Evolutionary conservation across 495 filamentous ascomycete genomes (phyloP).

Genomic region (Clohesyomyces aquaticus): DNA sequence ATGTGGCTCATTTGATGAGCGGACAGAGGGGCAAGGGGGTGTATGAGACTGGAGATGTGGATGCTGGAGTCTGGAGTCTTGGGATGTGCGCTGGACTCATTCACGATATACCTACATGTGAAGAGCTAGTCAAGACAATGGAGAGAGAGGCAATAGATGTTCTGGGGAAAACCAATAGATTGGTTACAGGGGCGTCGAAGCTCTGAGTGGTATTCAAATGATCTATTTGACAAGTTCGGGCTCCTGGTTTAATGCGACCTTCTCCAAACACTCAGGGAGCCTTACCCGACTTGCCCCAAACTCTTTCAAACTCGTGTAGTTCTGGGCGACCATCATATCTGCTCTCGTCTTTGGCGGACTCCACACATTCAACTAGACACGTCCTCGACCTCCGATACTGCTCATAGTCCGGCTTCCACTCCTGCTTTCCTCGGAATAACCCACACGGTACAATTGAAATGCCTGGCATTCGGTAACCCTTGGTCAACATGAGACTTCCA

Average conservation of each 20-base stretch:
- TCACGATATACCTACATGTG: constrained; percentile 67
- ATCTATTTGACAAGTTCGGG: too few species aligned
- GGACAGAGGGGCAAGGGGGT: constrained; percentile 88
- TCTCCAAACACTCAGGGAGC: neutral
- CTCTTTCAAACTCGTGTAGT: neutral
- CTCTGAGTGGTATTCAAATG: neutral
- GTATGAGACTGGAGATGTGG: constrained; percentile 84
- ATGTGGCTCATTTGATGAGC: constrained; percentile 85
- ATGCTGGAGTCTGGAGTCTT: constrained; percentile 77
- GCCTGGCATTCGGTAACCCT: neutral
- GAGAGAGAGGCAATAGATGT: constrained; percentile 63
- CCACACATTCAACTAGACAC: too few species aligned
- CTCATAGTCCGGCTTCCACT: constrained; percentile 1
- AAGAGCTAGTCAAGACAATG: constrained; percentile 57
- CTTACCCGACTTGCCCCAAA: neutral
- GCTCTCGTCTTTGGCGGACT: too few species aligned
- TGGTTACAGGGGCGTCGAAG: neutral
- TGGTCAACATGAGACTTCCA: too few species aligned
- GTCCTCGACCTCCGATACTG: too few species aligned
- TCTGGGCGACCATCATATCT: neutral
- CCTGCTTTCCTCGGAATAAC: neutral
- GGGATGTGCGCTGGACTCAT: constrained; percentile 69
- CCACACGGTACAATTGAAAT: neutral
- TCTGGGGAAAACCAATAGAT: constrained; percentile 23
- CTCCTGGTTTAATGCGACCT: neutral